Percentiles rank a stretch among this genome's conserved stretches.
phyloP scores from a whole-genome alignment of 176 grass and related monocot species.

The Luzula sylvatica region DNA sequence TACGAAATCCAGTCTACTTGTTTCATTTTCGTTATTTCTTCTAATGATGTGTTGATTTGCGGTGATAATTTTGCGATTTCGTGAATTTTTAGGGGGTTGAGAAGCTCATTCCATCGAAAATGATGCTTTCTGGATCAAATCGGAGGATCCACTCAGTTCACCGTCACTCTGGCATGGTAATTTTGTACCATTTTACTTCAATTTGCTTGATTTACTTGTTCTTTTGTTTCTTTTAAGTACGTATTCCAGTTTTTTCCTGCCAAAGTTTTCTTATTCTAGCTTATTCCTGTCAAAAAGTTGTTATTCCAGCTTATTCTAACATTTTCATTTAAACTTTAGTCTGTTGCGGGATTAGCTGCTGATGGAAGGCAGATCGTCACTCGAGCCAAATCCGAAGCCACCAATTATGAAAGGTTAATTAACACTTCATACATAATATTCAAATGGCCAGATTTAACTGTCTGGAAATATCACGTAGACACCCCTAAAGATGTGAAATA shows the following conservation, averaged over 20 bases:
- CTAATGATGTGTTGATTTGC: not conserved
- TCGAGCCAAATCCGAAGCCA: conserved; percentile 64
- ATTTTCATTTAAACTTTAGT: conserved; percentile 21
- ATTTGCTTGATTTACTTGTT: not conserved
- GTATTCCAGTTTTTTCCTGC: not conserved
- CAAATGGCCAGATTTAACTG: too few relatives aligned
- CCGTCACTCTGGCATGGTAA: conserved; percentile 65
- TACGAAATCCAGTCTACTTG: conserved; percentile 14
- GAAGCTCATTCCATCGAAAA: conserved; percentile 76
- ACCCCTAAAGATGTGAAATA: too few relatives aligned
- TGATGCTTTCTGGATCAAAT: conserved; percentile 71
- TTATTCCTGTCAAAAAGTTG: not conserved
- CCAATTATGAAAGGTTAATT: conserved; percentile 69
- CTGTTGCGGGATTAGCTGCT: conserved; percentile 69
- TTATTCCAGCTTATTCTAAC: not conserved
- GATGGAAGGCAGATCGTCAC: conserved; percentile 82
- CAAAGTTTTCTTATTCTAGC: not conserved
- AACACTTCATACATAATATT: too few relatives aligned
- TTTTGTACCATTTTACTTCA: not conserved
- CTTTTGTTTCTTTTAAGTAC: too few relatives aligned
- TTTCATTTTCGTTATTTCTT: not conserved
- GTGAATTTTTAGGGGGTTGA: conserved; percentile 50
- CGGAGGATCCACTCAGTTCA: conserved; percentile 79
- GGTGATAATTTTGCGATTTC: not conserved
- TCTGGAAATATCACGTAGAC: too few relatives aligned